Evolutionary conservation across 2,329 filamentous ascomycete species (phyloP).

Genomic region (Aspergillus brasiliensis): DNA sequence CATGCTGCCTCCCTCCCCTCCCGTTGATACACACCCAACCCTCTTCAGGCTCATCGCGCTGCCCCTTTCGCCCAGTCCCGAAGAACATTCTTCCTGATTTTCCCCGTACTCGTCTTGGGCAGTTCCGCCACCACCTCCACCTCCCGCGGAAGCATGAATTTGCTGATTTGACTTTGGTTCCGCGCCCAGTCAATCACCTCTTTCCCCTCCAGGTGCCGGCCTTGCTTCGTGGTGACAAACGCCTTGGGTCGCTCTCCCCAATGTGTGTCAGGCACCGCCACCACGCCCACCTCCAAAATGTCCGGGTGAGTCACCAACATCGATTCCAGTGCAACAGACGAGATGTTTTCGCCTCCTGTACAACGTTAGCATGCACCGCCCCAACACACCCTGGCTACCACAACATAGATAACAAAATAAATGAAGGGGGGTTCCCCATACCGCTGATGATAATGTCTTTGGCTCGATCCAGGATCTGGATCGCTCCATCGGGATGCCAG

Average conservation of each 20-base stretch:
- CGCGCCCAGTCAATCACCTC: slow-evolving; percentile 87
- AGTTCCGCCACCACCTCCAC: slow-evolving; percentile 81
- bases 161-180: slow-evolving; percentile 75
- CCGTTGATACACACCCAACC: not conserved
- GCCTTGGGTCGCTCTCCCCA: slow-evolving; percentile 98
- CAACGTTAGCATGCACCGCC: slow-evolving; percentile 3
- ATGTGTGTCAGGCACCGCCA: slow-evolving; percentile 81
- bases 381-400: not conserved
- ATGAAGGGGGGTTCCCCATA: slow-evolving; percentile 49
- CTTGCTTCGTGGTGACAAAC: slow-evolving; percentile 77
- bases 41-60: slow-evolving; percentile 23
- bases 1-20: not conserved
- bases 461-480: slow-evolving; percentile 88
- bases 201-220: slow-evolving; percentile 61
- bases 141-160: slow-evolving; percentile 80
- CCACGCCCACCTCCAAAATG: slow-evolving; percentile 87
- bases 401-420: not conserved
- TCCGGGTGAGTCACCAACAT: slow-evolving; percentile 87
- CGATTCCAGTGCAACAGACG: slow-evolving; percentile 84
- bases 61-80: slow-evolving; percentile 74
- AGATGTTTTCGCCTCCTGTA: slow-evolving; percentile 92
- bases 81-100: slow-evolving; percentile 92
- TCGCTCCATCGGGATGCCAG: slow-evolving; percentile 85
- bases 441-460: slow-evolving; percentile 99
- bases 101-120: slow-evolving; percentile 96